Evolutionary conservation across 495 filamentous ascomycete genomes (phyloP).

Genomic region (Astrothelium macrocarpum): DNA sequence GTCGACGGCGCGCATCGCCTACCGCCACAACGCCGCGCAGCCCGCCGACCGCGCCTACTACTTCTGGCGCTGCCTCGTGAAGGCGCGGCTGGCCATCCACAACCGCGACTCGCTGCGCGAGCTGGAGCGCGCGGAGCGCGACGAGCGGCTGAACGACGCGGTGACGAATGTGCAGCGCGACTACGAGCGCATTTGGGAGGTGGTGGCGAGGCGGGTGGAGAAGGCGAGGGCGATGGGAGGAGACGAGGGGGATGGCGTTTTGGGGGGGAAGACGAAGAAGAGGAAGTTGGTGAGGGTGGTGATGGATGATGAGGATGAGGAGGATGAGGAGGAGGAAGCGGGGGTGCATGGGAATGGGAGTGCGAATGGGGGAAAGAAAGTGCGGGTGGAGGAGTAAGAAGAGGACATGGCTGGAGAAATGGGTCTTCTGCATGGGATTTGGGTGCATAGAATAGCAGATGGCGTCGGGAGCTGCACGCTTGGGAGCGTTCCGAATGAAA

Average conservation of each 20-base stretch:
- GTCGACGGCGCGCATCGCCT: slow-evolving; percentile 46
- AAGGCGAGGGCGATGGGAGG: slow-evolving; percentile 41
- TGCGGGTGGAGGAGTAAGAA: slow-evolving; percentile 36
- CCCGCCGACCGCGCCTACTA: slow-evolving; percentile 56
- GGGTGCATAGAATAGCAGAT: too few species aligned
- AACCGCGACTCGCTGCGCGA: slow-evolving; percentile 70
- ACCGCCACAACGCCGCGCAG: slow-evolving; percentile 43
- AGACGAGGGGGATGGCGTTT: slow-evolving; percentile 23
- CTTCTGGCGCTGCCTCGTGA: slow-evolving; percentile 75
- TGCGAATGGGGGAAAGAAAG: slow-evolving; percentile 14
- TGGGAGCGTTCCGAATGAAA: too few species aligned
- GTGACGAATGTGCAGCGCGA: slow-evolving; percentile 70
- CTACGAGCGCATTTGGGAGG: slow-evolving; percentile 59
- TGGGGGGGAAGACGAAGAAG: slow-evolving; percentile 4
- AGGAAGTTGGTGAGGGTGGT: slow-evolving; percentile 11
- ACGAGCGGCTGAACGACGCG: slow-evolving; percentile 72
- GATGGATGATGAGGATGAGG: slow-evolving; percentile 10
- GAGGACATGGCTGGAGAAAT: not conserved
- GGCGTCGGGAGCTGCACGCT: too few species aligned
- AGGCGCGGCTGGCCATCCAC: slow-evolving; percentile 70
- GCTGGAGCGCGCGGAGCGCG: slow-evolving; percentile 63
- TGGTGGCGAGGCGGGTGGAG: slow-evolving; percentile 36
- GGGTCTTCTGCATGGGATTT: too few species aligned
- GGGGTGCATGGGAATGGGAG: slow-evolving; percentile 12
- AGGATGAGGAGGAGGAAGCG: slow-evolving; percentile 11